These are phyloP conservation scores for Plasmodium gonderi DNA, from an alignment of 169 alveolate species.

Conservation along the genomic window DNA sequence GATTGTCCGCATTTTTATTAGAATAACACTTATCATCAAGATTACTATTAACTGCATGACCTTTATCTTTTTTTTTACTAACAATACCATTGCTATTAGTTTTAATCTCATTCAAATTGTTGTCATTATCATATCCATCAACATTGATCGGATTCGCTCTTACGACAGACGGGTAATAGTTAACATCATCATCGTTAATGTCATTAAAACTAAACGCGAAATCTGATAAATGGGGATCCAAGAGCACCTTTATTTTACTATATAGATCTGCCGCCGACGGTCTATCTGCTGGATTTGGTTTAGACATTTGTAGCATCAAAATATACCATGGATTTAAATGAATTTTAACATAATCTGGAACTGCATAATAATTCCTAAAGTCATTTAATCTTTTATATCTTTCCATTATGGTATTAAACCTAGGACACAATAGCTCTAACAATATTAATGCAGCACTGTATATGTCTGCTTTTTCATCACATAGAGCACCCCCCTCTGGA, in stretches of 20 bases:
- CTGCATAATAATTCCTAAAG: constrained; percentile 84
- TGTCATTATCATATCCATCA: neutral
- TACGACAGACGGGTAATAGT: neutral
- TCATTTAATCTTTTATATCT: constrained; percentile 87
- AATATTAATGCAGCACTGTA: constrained; percentile 91
- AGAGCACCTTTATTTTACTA: constrained; percentile 78
- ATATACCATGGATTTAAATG: constrained; percentile 86
- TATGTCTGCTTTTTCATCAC: constrained; percentile 92
- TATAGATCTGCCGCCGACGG: constrained; percentile 90
- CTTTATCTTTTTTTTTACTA: neutral
- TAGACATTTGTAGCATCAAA: constrained; percentile 87
- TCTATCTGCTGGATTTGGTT: constrained; percentile 87
- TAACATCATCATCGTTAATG: constrained; percentile 15
- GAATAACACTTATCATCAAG: neutral
- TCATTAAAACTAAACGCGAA: constrained; percentile 71
- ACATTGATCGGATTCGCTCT: neutral
- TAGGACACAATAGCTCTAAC: constrained; percentile 90
- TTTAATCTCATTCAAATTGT: neutral
- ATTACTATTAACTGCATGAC: neutral
- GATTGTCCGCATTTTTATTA: neutral
- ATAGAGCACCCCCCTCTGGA: constrained; percentile 93
- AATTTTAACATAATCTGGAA: constrained; percentile 85
- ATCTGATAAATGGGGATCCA: constrained; percentile 71
- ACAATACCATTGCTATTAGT: neutral
- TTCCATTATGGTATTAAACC: constrained; percentile 91